These are phyloP conservation scores for Mycena kentingensis DNA, from an alignment of 768 basidiomycete species.

Conservation along the genomic window DNA sequence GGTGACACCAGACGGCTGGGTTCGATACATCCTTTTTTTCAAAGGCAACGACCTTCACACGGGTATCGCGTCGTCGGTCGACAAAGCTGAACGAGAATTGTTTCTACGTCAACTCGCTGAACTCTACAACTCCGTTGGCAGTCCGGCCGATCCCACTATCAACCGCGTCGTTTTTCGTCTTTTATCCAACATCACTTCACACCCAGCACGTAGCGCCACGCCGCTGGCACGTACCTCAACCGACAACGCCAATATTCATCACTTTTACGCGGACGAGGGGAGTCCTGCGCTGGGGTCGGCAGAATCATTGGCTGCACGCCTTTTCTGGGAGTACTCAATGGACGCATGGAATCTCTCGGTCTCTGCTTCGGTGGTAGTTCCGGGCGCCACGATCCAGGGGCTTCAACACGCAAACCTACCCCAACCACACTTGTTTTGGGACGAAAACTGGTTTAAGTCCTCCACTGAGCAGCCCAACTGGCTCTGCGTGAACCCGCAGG, in stretches of 20 bases:
- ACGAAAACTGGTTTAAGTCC: background rate
- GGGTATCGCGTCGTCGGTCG: slow-evolving; percentile 2
- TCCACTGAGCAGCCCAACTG: no score
- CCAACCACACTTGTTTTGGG: background rate
- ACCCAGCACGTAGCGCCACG: background rate
- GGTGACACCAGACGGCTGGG: background rate
- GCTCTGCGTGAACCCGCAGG: no score
- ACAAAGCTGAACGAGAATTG: background rate
- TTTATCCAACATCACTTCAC: slow-evolving; percentile 1
- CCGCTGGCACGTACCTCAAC: background rate
- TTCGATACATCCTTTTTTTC: slow-evolving; percentile 5
- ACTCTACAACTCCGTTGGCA: background rate
- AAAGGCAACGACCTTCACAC: slow-evolving; percentile 20
- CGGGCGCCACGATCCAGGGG: no score
- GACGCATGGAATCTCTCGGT: background rate
- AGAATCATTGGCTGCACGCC: background rate
- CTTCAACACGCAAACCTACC: no score
- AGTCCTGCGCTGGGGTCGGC: background rate
- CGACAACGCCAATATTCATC: background rate
- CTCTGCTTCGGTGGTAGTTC: background rate
- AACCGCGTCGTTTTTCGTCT: slow-evolving; percentile 6
- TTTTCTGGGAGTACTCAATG: background rate
- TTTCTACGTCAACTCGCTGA: background rate
- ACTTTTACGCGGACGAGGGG: background rate
- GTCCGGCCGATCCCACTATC: background rate